Percentiles rank a stretch among this genome's conserved stretches.
phyloP scores from a whole-genome alignment of 345 rosid genomes.

The Citrus australasica region DNA sequence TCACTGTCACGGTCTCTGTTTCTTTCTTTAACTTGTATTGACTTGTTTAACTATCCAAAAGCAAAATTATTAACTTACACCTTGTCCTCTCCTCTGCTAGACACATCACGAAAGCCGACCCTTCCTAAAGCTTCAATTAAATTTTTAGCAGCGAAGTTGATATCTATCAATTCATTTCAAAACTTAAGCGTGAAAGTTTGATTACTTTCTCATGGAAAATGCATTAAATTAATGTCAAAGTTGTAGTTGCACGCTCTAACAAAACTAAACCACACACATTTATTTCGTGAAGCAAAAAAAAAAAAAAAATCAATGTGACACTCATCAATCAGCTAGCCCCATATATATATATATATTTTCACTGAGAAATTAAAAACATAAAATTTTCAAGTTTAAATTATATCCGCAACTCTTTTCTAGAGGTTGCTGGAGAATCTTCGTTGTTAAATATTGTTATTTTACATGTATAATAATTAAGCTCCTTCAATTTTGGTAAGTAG shows the following conservation, averaged over 20 bases:
- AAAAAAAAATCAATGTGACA: too few species aligned
- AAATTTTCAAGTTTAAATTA: too few species aligned
- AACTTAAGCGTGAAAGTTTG: neutral
- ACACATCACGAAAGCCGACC: conserved; percentile 10
- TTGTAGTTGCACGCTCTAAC: too few species aligned
- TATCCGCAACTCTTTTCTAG: too few species aligned
- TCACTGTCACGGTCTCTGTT: neutral
- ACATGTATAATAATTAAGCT: neutral
- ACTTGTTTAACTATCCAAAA: neutral
- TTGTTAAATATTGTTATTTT: too few species aligned
- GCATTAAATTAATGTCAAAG: too few species aligned
- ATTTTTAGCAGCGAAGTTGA: neutral
- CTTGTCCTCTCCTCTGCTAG: neutral
- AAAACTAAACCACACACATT: too few species aligned
- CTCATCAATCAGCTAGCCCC: too few species aligned
- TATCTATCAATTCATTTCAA: neutral
- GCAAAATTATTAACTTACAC: neutral
- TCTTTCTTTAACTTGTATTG: neutral
- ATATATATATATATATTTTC: too few species aligned
- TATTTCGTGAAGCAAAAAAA: too few species aligned
- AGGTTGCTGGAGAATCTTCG: neutral
- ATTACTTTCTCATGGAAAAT: too few species aligned
- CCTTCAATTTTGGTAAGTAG: neutral
- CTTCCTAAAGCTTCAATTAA: neutral
- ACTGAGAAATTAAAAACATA: too few species aligned